These are phyloP conservation scores for Wallacemonas sp. DNA, from an alignment of 208 protist genomes.

Conservation along the genomic window DNA sequence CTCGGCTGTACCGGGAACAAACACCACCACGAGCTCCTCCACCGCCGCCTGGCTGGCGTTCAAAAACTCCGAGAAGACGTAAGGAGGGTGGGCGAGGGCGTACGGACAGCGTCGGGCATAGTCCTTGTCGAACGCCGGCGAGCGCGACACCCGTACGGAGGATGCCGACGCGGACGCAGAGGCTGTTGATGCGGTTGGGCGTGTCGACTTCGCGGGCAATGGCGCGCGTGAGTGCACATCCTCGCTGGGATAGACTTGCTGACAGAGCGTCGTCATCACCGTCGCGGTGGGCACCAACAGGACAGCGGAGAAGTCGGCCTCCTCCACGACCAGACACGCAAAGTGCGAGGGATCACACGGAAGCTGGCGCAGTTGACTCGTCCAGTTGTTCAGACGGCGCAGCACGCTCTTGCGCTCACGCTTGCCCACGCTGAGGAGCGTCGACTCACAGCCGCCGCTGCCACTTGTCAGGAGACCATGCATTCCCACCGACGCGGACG, in stretches of 20 bases:
- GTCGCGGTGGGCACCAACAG: conserved; percentile 46
- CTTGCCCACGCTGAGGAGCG: conserved; percentile 18
- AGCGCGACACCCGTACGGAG: too few species aligned
- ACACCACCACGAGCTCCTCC: conserved; percentile 50
- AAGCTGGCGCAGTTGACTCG: conserved; percentile 19
- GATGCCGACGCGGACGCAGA: not conserved
- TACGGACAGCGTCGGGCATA: conserved; percentile 8
- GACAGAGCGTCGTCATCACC: conserved; percentile 48
- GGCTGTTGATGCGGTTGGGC: not conserved
- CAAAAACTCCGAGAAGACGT: conserved; percentile 17
- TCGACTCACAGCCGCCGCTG: conserved; percentile 12
- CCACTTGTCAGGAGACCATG: conserved; percentile 10
- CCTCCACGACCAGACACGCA: conserved; percentile 21
- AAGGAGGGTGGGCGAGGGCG: conserved; percentile 4
- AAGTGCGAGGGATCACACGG: conserved; percentile 19
- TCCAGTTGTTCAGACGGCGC: conserved; percentile 22
- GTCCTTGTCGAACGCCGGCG: not conserved
- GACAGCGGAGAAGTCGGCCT: conserved; percentile 34
- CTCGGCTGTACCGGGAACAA: conserved; percentile 47
- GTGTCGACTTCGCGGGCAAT: not conserved
- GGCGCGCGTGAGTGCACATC: conserved; percentile 9
- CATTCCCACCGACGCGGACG: not conserved
- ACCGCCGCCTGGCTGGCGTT: conserved; percentile 25
- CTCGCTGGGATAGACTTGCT: conserved; percentile 41
- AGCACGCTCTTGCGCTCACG: conserved; percentile 33